Evolutionary conservation across 805 yeast genomes (phyloP).

Genomic region (Starmera pachycereana): DNA sequence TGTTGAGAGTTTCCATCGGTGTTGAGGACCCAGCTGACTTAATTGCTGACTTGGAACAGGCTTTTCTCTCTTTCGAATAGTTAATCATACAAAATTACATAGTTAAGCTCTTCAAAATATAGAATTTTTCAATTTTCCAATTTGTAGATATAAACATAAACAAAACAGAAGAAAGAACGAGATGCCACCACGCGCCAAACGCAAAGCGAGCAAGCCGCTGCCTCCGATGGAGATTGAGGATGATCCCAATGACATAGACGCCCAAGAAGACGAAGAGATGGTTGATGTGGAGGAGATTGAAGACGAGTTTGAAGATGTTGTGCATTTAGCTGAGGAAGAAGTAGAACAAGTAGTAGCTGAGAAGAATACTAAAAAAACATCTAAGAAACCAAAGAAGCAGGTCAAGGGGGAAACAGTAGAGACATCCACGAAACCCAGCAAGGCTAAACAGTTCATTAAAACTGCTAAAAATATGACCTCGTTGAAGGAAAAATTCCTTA

Average conservation of each 20-base stretch:
- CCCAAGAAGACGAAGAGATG: conserved; percentile 5
- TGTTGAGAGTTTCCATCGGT: conserved; percentile 74
- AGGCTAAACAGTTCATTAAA: conserved; percentile 13
- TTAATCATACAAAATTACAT: too few relatives aligned
- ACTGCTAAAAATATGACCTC: conserved; percentile 23
- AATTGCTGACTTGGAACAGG: conserved; percentile 61
- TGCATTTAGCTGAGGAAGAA: conserved; percentile 1
- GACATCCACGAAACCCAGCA: conserved; percentile 1
- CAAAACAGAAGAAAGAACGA: not conserved
- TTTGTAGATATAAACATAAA: too few relatives aligned
- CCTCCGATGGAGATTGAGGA: conserved; percentile 1
- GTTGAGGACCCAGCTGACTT: conserved; percentile 70
- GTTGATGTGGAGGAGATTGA: conserved; percentile 7
- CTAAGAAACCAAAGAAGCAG: conserved; percentile 4
- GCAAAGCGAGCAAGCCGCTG: not conserved
- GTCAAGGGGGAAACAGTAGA: conserved; percentile 1
- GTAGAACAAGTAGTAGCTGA: conserved; percentile 5
- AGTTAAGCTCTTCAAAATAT: too few relatives aligned
- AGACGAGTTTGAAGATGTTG: conserved; percentile 5
- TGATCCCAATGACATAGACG: conserved; percentile 2
- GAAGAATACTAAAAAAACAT: not conserved
- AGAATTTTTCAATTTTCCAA: too few relatives aligned
- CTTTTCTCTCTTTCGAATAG: conserved; percentile 23
- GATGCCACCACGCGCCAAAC: not conserved
- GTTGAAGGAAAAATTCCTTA: conserved; percentile 30